Percentiles rank a stretch among this genome's conserved stretches.
Conservation (phyloP, 1,139 yeast genomes). For the Taphrina confusa region DNA sequence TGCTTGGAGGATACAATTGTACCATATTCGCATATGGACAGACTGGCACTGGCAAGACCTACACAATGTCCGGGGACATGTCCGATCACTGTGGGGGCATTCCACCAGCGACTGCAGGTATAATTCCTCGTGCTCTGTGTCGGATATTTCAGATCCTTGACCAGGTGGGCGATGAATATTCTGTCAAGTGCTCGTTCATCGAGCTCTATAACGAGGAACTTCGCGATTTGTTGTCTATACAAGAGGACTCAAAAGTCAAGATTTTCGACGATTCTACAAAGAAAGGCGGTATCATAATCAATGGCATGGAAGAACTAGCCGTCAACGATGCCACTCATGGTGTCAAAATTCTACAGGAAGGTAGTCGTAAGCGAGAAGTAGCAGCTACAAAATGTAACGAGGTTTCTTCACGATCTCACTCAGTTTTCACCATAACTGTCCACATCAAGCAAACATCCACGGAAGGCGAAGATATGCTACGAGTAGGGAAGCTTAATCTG, state of each 20-base stretch:
- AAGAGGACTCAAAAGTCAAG: constrained; percentile 48
- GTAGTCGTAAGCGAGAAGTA: constrained; percentile 59
- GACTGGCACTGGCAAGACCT: constrained; percentile 85
- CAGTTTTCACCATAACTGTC: constrained; percentile 67
- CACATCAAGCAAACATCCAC: constrained; percentile 50
- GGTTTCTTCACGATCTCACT: constrained; percentile 71
- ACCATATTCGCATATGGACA: constrained; percentile 87
- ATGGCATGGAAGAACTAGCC: constrained; percentile 56
- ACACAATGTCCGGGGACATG: constrained; percentile 79
- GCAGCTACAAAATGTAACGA: constrained; percentile 72
- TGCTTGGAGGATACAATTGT: constrained; percentile 56
- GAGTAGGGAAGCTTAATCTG: constrained; percentile 65
- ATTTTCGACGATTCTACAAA: constrained; percentile 52
- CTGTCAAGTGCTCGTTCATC: constrained; percentile 68
- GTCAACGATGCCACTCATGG: constrained; percentile 51
- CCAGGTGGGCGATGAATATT: constrained; percentile 52
- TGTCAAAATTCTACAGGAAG: constrained; percentile 53
- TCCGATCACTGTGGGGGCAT: constrained; percentile 39
- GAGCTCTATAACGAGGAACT: constrained; percentile 76
- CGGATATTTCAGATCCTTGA: constrained; percentile 55
- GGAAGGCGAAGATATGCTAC: constrained; percentile 46
- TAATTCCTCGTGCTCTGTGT: constrained; percentile 65
- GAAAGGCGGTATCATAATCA: constrained; percentile 48
- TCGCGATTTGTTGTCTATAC: constrained; percentile 56
- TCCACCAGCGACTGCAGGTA: constrained; percentile 56